These are phyloP conservation scores for Kentomonas sorsogonicus DNA, from an alignment of 208 protist species.

Conservation along the genomic window DNA sequence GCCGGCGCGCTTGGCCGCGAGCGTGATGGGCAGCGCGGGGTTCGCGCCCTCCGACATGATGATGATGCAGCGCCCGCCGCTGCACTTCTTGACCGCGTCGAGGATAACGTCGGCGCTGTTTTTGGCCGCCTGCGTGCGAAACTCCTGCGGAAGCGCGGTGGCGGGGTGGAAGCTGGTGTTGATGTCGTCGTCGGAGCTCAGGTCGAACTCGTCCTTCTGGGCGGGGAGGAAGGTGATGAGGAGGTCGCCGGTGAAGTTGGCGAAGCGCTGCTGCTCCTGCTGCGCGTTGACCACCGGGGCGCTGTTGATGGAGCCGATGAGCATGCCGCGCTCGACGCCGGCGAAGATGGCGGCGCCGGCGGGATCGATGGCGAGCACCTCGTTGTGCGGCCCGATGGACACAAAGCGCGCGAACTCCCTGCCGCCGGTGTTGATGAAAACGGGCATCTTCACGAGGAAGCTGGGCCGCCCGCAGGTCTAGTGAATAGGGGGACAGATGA, in stretches of 20 bases:
- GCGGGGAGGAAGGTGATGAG: slow-evolving; percentile 39
- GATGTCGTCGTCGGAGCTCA: slow-evolving; percentile 66
- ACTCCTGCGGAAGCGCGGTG: slow-evolving; percentile 31
- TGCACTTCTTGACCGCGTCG: slow-evolving; percentile 47
- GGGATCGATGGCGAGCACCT: slow-evolving; percentile 39
- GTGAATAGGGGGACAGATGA: not conserved
- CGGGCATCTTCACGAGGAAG: slow-evolving; percentile 30
- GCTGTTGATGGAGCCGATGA: slow-evolving; percentile 77
- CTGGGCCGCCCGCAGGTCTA: too few relatives aligned
- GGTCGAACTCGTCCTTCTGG: slow-evolving; percentile 73
- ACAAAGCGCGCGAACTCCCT: slow-evolving; percentile 57
- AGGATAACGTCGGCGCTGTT: slow-evolving; percentile 57
- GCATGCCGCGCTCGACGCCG: slow-evolving; percentile 43
- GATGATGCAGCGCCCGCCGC: slow-evolving; percentile 60
- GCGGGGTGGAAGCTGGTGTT: slow-evolving; percentile 44
- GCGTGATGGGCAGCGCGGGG: slow-evolving; percentile 68
- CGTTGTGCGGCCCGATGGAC: slow-evolving; percentile 36
- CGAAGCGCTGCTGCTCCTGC: slow-evolving; percentile 50
- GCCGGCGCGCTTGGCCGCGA: slow-evolving; percentile 54
- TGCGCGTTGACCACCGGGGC: slow-evolving; percentile 33
- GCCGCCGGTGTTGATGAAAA: slow-evolving; percentile 41
- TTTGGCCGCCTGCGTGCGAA: slow-evolving; percentile 26
- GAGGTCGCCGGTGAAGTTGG: slow-evolving; percentile 32
- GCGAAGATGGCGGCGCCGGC: slow-evolving; percentile 29
- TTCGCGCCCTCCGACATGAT: slow-evolving; percentile 86